Evolutionary conservation across 2,329 filamentous ascomycete genomes (phyloP), one percentile per base, ranked within the genome.

Genomic region (Colletotrichum scovillei): DNA sequence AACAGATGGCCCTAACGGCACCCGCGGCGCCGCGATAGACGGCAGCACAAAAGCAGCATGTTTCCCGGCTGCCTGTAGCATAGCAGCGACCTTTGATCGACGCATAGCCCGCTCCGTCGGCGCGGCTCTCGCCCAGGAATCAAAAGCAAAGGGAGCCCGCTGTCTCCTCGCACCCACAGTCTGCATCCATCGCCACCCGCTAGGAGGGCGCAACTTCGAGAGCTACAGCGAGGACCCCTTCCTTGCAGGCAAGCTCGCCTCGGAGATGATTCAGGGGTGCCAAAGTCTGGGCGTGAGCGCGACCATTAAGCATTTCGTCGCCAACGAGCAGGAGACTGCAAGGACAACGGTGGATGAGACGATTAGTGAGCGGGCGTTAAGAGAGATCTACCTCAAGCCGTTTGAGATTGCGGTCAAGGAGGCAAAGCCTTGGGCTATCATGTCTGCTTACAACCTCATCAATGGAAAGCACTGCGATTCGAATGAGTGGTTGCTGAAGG

Each of bases 61-160:
- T 65, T 95, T 95, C 80, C 89, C 93, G 0, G 90, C 92, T 1
- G 93, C 92, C 63, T 86, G 94, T 73, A 94, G 92, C 68, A 88
- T 92, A 11, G 94, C 92, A 8, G 92, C 93, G 0, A 93, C 93
- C 2, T 96, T 92, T 89, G 92, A 93, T 78, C 89, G 90, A 63
- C 82, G 87, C 26, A 85, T 95, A 52, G 90, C 93, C 64, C 92
- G 92, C 77, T 84, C 86, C 49, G 89, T 93, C 57, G 94, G 92
- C 32, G 83, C 88, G 73, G 91, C 92, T 60, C 92, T 96, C 88
- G 94, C 93, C 5, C 83, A 86, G 46, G 94, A 96, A 79, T 92
- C 94, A 79, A 87, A 86, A 69, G 91, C 84, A 65, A 95, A 95
- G 81, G 94, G 94, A 68, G 87, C 94, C 38, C 92, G 95, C 78